phyloP scores from a whole-genome alignment of 2,329 filamentous ascomycete species.

The Fusarium kyushuense region DNA sequence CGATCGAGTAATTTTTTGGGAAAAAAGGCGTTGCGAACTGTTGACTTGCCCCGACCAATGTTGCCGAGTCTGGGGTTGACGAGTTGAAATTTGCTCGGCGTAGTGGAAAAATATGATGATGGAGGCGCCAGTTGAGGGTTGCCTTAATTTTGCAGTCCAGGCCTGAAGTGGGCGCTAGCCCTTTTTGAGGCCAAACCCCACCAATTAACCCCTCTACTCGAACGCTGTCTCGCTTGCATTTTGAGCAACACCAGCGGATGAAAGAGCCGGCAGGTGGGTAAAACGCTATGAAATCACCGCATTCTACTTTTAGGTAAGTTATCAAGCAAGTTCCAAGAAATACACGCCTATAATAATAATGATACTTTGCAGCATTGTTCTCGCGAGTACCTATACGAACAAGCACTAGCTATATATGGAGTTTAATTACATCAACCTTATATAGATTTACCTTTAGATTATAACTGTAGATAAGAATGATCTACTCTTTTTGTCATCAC shows the following conservation, averaged over 20 bases:
- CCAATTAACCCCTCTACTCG: slow-evolving; percentile 32
- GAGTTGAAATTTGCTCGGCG: slow-evolving; percentile 60
- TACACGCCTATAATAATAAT: not conserved
- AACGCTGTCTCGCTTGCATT: slow-evolving; percentile 42
- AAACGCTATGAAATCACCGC: slow-evolving; percentile 8
- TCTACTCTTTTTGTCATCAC: slow-evolving; percentile 6
- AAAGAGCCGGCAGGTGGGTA: slow-evolving; percentile 5
- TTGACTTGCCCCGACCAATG: slow-evolving; percentile 54
- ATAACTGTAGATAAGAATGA: not conserved
- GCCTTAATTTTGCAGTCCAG: slow-evolving; percentile 59
- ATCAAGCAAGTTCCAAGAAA: not conserved
- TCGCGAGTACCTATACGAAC: not conserved
- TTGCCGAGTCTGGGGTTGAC: slow-evolving; percentile 58
- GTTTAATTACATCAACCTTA: not conserved
- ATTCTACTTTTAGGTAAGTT: not conserved
- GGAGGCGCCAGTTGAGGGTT: slow-evolving; percentile 56
- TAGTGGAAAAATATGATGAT: slow-evolving; percentile 54
- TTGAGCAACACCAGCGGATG: slow-evolving; percentile 14
- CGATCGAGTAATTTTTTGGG: slow-evolving; percentile 23
- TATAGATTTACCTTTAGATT: not conserved
- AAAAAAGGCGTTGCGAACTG: slow-evolving; percentile 44
- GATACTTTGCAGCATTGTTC: not conserved
- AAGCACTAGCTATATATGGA: not conserved
- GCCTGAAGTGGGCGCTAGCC: slow-evolving; percentile 58
- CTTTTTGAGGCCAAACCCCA: slow-evolving; percentile 37